phyloP scores from a whole-genome alignment of 805 yeast genomes.

The Zygosaccharomyces siamensis region DNA sequence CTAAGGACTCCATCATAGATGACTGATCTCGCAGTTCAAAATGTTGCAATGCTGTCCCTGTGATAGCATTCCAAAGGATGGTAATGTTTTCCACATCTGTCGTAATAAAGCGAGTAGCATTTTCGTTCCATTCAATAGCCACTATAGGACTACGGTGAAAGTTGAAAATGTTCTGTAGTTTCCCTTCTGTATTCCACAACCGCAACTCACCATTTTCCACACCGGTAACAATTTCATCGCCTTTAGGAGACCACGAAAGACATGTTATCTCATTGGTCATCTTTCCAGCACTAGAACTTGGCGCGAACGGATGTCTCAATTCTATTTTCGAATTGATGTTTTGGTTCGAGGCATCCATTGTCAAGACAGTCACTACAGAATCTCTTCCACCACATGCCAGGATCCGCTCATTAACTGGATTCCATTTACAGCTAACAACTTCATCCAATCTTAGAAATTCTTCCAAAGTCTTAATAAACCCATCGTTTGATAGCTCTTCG shows the following conservation, averaged over 20 bases:
- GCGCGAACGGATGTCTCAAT: constrained; percentile 36
- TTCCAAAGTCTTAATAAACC: constrained; percentile 35
- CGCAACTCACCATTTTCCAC: constrained; percentile 68
- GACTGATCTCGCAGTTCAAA: constrained; percentile 35
- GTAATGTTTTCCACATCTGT: constrained; percentile 52
- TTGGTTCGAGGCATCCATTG: constrained; percentile 27
- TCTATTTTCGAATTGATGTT: constrained; percentile 11
- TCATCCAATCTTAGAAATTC: constrained; percentile 40
- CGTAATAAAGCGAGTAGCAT: constrained; percentile 52
- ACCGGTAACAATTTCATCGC: constrained; percentile 58
- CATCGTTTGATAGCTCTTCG: constrained; percentile 5
- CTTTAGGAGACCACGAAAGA: constrained; percentile 63
- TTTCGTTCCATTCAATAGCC: constrained; percentile 55
- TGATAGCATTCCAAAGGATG: constrained; percentile 61
- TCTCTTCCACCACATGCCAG: constrained; percentile 54
- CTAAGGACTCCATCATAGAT: constrained; percentile 29
- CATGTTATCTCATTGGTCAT: constrained; percentile 32
- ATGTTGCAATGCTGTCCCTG: constrained; percentile 47
- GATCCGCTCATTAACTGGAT: constrained; percentile 42
- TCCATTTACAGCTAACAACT: constrained; percentile 51
- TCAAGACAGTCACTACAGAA: constrained; percentile 44
- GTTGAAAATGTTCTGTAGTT: constrained; percentile 50
- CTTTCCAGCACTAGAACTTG: constrained; percentile 18
- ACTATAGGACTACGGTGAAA: constrained; percentile 53
- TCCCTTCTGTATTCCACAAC: constrained; percentile 74